phyloP scores from a whole-genome alignment of 169 alveolate species.

The Plasmodium coatneyi region DNA sequence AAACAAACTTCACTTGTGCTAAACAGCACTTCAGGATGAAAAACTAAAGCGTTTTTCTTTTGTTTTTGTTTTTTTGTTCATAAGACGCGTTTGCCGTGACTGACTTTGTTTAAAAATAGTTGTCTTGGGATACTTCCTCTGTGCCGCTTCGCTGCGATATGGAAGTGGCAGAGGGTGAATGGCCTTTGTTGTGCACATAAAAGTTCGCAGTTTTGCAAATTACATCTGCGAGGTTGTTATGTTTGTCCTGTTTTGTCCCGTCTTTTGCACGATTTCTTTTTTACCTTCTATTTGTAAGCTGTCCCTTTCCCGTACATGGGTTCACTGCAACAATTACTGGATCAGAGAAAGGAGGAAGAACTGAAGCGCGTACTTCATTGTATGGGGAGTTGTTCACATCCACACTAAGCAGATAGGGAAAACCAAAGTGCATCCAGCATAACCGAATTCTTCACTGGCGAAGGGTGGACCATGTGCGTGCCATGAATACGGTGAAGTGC shows the following conservation, averaged over 20 bases:
- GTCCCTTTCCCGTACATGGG: background rate
- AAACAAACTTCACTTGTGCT: background rate
- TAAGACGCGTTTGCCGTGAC: background rate
- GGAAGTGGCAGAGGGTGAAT: background rate
- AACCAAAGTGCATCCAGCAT: background rate
- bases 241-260: background rate
- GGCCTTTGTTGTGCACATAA: background rate
- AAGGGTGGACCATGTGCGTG: slow-evolving; percentile 6
- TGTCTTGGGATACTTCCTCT: background rate
- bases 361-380: background rate
- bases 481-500: slow-evolving; percentile 40
- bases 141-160: background rate
- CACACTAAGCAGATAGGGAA: background rate
- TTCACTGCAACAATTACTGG: background rate
- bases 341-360: background rate
- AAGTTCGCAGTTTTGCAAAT: background rate
- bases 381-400: background rate
- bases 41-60: background rate
- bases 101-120: background rate
- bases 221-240: background rate
- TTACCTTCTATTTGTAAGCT: background rate
- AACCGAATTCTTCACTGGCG: background rate
- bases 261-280: background rate
- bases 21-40: background rate
- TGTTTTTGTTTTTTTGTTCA: background rate